A percentile compares a stretch with the other conserved stretches of the same genome.
phyloP scores from a whole-genome alignment of 1,284 basidiomycete species.

The Moesziomyces sp. region DNA sequence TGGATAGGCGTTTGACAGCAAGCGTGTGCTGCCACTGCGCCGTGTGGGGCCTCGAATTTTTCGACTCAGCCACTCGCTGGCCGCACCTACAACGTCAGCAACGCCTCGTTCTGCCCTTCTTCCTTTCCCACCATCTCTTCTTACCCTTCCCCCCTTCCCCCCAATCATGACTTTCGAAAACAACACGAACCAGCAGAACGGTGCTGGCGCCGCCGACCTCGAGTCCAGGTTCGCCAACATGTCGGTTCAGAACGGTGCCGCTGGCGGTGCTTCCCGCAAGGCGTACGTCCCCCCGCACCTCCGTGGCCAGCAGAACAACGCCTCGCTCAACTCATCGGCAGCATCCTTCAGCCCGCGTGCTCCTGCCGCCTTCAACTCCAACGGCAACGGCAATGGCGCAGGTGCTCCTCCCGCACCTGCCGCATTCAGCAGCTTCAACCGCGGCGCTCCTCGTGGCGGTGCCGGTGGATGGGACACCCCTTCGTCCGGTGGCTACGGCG shows the following conservation, averaged over 20 bases:
- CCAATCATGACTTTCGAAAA: slow-evolving; percentile 60
- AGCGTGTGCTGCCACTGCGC: too few relatives aligned
- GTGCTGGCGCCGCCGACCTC: slow-evolving; percentile 74
- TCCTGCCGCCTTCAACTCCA: slow-evolving; percentile 51
- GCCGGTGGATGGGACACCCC: slow-evolving; percentile 50
- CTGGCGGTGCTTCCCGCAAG: slow-evolving; percentile 73
- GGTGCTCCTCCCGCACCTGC: slow-evolving; percentile 44
- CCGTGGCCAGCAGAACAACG: slow-evolving; percentile 71
- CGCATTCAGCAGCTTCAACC: slow-evolving; percentile 56
- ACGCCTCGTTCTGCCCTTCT: not conserved
- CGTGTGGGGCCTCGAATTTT: slow-evolving; percentile 3
- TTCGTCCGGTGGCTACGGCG: slow-evolving; percentile 44
- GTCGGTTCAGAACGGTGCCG: slow-evolving; percentile 53
- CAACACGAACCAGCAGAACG: slow-evolving; percentile 56
- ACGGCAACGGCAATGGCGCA: slow-evolving; percentile 30
- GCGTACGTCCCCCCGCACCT: slow-evolving; percentile 93
- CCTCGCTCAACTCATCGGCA: slow-evolving; percentile 63
- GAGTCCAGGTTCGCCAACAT: slow-evolving; percentile 77
- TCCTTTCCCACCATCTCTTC: slow-evolving; percentile 19
- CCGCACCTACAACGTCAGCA: slow-evolving; percentile 2
- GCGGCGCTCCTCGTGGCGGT: slow-evolving; percentile 52
- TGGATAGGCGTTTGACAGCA: too few relatives aligned
- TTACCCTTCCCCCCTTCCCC: slow-evolving; percentile 5
- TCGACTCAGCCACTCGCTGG: slow-evolving; percentile 23
- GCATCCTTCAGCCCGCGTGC: slow-evolving; percentile 46